These are phyloP conservation scores for Linum trigynum DNA, from an alignment of 345 rosid species.

Conservation along the genomic window DNA sequence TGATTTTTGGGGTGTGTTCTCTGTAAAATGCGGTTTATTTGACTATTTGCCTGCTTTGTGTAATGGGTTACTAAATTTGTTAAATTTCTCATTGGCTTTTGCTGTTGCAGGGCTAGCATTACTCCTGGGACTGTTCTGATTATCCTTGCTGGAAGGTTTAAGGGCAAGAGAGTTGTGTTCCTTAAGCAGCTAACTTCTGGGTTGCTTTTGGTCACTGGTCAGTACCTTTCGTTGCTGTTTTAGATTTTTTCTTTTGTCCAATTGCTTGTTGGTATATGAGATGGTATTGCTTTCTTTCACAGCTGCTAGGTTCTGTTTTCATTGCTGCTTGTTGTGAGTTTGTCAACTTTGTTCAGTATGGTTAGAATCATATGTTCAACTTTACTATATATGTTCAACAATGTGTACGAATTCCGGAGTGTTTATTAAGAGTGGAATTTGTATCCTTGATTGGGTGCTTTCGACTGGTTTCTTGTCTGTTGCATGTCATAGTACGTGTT, in stretches of 20 bases:
- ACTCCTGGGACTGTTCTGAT: constrained; percentile 64
- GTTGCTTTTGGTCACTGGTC: constrained; percentile 72
- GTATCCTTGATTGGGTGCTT: too few species aligned
- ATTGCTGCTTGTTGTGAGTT: neutral
- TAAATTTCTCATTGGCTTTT: neutral
- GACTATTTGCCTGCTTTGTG: neutral
- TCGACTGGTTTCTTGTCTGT: too few species aligned
- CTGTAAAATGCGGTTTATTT: neutral
- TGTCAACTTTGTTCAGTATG: too few species aligned
- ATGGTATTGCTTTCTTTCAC: neutral
- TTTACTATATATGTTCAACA: too few species aligned
- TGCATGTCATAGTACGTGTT: too few species aligned
- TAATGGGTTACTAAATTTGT: neutral
- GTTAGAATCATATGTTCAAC: too few species aligned
- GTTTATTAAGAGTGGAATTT: too few species aligned
- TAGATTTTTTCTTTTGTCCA: neutral
- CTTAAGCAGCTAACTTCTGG: constrained; percentile 82
- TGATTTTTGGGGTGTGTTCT: too few species aligned
- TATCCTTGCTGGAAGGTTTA: constrained; percentile 70
- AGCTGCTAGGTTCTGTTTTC: neutral
- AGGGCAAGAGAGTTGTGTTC: constrained; percentile 82
- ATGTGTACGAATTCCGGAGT: too few species aligned
- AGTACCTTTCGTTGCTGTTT: constrained; percentile 4
- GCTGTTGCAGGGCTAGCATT: constrained; percentile 41
- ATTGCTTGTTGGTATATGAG: neutral